Evolutionary conservation across 371 early-diverging fungal genomes (phyloP), one percentile per base, ranked within the genome.

Genomic region (Apophysomyces variabilis): DNA sequence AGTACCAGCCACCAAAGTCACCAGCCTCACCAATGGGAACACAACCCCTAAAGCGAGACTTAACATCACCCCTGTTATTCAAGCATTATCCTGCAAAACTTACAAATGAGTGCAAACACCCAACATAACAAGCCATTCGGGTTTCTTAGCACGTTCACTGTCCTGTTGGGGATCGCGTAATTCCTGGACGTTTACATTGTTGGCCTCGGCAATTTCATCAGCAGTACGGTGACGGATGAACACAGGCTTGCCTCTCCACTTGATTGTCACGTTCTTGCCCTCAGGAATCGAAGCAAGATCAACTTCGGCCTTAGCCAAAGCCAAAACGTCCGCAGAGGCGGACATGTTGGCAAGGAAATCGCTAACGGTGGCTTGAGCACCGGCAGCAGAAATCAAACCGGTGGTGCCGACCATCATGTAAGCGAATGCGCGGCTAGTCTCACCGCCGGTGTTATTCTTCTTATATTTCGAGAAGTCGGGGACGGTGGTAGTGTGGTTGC

Each of bases 201-300:
- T 92, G 64, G 98, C 97, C 75, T 96, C 97, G n/a, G 88, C 87
- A 73, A 98, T 98, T 82, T 98, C 98, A 69, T 88, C 93, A 41
- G 90, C 85, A 44, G 98, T 98, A 71, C 98, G 92, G 85, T 97
- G 98, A 78, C 97, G 93, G 72, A 98, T 92, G 78, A 97, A 96
- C 64, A 98, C 93, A 65, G 98, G 98, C 90, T 98, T 98, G 80
- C 98, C 98, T 71, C 98, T 90, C 98, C 98, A 98, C 89, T 97
- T 98, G 85, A 98, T 86, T 39, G 94, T 92, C 62, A 97, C 91
- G 68, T 97, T 97, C 87, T 94, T 96, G 64, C 98, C 99, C 72
- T 96, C 95, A 41, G 99, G 99, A 75, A 98, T 95, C 56, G 91
- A 71, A 67, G 81, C 85, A 75, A 96, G 82, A 60, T 96, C 95